Conservation (phyloP, 176 grass and related monocot species). For the Cenchrus americanus region DNA sequence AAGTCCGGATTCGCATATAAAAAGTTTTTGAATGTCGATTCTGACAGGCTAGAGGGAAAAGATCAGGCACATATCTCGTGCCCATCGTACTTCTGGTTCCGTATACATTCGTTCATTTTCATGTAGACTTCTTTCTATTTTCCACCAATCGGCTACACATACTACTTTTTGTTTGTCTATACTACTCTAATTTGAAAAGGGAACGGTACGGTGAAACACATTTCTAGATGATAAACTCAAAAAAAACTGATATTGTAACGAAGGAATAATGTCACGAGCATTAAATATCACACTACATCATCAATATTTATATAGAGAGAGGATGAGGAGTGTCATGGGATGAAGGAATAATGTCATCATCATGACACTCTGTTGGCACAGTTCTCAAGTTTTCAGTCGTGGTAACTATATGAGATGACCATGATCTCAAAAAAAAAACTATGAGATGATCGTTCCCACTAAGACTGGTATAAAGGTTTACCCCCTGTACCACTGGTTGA, state of each 20-base stretch:
- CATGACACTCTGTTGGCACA: too few species aligned
- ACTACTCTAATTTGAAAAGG: neutral
- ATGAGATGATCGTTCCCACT: too few species aligned
- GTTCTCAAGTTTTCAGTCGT: too few species aligned
- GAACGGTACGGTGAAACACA: neutral
- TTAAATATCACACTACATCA: too few species aligned
- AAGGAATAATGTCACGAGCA: too few species aligned
- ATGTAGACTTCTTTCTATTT: neutral
- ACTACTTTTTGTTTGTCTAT: neutral
- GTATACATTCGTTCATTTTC: neutral
- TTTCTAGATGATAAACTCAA: neutral
- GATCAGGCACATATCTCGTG: neutral
- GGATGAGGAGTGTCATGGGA: too few species aligned
- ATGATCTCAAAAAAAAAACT: too few species aligned
- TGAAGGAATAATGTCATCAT: too few species aligned
- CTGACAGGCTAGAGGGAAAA: neutral
- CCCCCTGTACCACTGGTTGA: too few species aligned
- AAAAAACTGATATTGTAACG: neutral
- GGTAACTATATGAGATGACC: too few species aligned
- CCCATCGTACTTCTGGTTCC: neutral
- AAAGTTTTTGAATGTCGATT: neutral
- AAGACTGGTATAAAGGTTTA: too few species aligned
- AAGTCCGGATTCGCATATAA: slow-evolving; percentile 20
- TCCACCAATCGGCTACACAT: neutral
- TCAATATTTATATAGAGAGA: too few species aligned